Evolutionary conservation across 2,329 filamentous ascomycete species (phyloP).

Genomic region (Basipetospora chlamydospora): DNA sequence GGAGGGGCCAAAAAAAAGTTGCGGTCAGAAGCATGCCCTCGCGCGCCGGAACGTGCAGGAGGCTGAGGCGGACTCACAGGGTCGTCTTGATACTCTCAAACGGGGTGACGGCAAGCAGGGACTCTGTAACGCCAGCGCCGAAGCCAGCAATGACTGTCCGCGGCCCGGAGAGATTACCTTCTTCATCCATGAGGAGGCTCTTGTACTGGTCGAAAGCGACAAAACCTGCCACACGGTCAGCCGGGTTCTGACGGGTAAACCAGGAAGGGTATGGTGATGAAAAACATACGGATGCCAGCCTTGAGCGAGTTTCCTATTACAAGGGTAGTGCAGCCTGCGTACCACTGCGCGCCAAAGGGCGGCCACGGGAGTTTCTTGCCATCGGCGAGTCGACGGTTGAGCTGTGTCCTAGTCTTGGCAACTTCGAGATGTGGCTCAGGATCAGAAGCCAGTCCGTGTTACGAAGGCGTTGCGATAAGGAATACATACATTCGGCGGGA

Average conservation of each 20-base stretch:
- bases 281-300: conserved; percentile 69
- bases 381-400: conserved; percentile 70
- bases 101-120: conserved; percentile 81
- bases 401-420: conserved; percentile 86
- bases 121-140: conserved; percentile 88
- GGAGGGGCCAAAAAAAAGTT: neutral
- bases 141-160: conserved; percentile 88
- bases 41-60: no score
- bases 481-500: conserved; percentile 67
- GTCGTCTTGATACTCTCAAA: conserved; percentile 99
- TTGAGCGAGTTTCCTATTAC: conserved; percentile 96
- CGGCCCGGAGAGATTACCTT: conserved; percentile 81
- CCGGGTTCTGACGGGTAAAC: no score
- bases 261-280: no score
- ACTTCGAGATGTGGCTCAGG: no score
- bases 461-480: neutral
- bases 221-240: no score
- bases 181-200: conserved; percentile 59
- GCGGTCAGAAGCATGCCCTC: neutral
- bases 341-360: conserved; percentile 88
- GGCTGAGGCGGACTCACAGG: conserved; percentile 36
- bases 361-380: conserved; percentile 89
- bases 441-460: no score
- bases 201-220: conserved; percentile 96
- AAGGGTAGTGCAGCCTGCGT: conserved; percentile 90